Base-by-base conservation (phyloP, 305 asterid genomes). In the Coffea humblotiana region DNA sequence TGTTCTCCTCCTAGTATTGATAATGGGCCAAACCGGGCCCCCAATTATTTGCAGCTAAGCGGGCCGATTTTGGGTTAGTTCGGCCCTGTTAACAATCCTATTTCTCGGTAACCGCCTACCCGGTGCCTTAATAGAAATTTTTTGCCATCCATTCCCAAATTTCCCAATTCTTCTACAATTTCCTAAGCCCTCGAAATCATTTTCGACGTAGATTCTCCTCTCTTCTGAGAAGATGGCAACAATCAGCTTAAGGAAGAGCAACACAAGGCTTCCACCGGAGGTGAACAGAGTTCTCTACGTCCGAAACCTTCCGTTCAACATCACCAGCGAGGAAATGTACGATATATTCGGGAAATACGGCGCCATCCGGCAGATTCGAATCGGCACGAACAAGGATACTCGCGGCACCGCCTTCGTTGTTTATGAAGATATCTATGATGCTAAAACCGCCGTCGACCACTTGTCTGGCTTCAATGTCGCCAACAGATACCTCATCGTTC, bases 351-450 rank as follows among this genome's bases (percentile, higher is more conserved):
- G 98, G 40, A 96, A 94, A 77, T 96, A 94, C 87, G 98, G 98
- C 66, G 98, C 98, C 23, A 94, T 94, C 18, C 84, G 99, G 40
- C 99, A 95, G 87, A 94, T 96, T 67, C 98, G 97, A 54, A 83
- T 96, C 74, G 98, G 98, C 3, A 94, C 93, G 15, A 92, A 89
- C 77, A 96, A 94, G 93, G 99, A 95, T 70, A 96, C 99, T 0
- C 92, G 99, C n/a, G 97, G 99, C 85, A 96, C 98, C 61, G 99
- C 98, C 70, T 96, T 89, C 85, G 97, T 94, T 35, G 99, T 96
- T 37, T 92, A 96, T 88, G 97, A 94, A 87, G 99, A 96, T 71
- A 96, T 96, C 82, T 94, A 96, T 87, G 98, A 96, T 71, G 99
- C 99, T 18, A 96, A 96, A 86, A 95, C 97, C 23, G 95, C 98